These are phyloP conservation scores for Lepidium sativum DNA, from an alignment of 345 rosid genomes.

Conservation along the genomic window DNA sequence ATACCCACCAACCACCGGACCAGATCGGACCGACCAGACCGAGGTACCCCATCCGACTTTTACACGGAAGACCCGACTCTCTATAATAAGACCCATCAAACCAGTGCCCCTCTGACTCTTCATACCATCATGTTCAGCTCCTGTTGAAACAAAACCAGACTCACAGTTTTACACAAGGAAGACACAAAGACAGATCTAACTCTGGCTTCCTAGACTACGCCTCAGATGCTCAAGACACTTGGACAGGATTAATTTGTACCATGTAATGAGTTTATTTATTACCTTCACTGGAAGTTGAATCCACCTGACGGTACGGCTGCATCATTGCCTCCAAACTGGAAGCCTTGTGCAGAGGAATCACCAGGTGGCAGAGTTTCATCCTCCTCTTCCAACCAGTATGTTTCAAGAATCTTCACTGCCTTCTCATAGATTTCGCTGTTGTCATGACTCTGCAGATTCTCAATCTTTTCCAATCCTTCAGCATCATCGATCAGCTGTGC, in stretches of 20 bases:
- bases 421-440: constrained; percentile 79
- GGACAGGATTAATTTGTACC: neutral
- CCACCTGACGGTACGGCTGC: constrained; percentile 67
- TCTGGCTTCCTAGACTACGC: neutral
- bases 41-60: constrained; percentile 19
- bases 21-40: constrained; percentile 13
- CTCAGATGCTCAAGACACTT: neutral
- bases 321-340: constrained; percentile 54
- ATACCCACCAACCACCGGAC: constrained; percentile 15
- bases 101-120: constrained; percentile 12
- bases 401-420: constrained; percentile 77
- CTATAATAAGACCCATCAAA: constrained; percentile 13
- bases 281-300: constrained; percentile 71
- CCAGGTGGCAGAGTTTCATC: constrained; percentile 72
- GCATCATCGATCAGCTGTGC: constrained; percentile 77
- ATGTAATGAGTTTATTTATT: neutral
- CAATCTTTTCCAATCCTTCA: constrained; percentile 73
- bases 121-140: constrained; percentile 12
- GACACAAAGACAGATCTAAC: neutral
- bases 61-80: constrained; percentile 23
- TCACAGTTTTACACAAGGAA: neutral
- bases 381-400: constrained; percentile 75
- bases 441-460: constrained; percentile 79
- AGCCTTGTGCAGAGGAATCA: constrained; percentile 47
- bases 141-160: constrained; percentile 21